A percentile compares a stretch with the other conserved stretches of the same genome.
phyloP scores from a whole-genome alignment of 2,329 filamentous ascomycete species.

The Aspergillus hiratsukae region DNA sequence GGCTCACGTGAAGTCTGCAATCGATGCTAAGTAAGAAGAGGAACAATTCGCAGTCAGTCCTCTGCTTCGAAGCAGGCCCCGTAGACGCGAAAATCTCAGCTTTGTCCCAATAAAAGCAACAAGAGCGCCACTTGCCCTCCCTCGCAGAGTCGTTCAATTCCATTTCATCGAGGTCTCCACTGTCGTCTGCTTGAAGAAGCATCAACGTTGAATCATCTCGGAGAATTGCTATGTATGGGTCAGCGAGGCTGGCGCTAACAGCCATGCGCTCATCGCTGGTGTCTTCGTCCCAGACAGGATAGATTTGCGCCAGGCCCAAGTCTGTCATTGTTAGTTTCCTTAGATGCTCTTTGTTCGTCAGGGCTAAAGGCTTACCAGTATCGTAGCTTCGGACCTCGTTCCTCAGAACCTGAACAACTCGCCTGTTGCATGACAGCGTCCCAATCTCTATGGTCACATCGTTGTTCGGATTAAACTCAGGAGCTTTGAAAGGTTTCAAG shows the following conservation, averaged over 20 bases:
- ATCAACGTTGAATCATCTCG: conserved; percentile 78
- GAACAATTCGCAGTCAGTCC: conserved; percentile 51
- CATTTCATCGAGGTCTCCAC: conserved; percentile 80
- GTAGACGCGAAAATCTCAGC: conserved; percentile 50
- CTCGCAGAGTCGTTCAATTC: conserved; percentile 58
- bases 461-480: conserved; percentile 87
- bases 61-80: conserved; percentile 15
- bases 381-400: conserved; percentile 89
- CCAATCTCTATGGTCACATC: conserved; percentile 83
- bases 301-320: conserved; percentile 81
- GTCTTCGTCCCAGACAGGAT: conserved; percentile 89
- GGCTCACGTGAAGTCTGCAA: conserved; percentile 69
- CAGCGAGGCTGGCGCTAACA: conserved; percentile 74
- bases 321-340: conserved; percentile 48
- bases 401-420: conserved; percentile 81
- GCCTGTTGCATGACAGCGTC: conserved; percentile 71
- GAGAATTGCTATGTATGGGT: conserved; percentile 79
- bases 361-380: conserved; percentile 58
- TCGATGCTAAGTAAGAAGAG: conserved; percentile 72
- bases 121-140: conserved; percentile 71
- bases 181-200: conserved; percentile 72
- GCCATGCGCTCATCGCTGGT: conserved; percentile 72
- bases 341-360: neutral
- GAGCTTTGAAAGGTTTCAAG: conserved; percentile 70
- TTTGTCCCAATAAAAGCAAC: conserved; percentile 73